phyloP scores from a whole-genome alignment of 2,329 filamentous ascomycete genomes.

The Trichoderma hamatum region DNA sequence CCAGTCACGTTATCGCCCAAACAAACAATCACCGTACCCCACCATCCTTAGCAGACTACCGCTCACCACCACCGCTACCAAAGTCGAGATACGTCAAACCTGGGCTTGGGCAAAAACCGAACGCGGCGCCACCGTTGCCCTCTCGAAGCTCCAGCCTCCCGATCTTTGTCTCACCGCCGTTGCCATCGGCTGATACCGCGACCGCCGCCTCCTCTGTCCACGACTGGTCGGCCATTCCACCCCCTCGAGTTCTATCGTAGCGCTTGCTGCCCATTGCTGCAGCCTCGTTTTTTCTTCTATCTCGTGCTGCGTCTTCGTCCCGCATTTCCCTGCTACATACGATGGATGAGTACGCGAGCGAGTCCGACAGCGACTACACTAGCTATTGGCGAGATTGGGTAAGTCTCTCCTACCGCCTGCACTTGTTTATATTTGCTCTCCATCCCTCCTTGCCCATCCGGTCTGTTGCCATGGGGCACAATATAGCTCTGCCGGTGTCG shows the following conservation, averaged over 20 bases:
- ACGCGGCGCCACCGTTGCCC: neutral
- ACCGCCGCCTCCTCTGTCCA: neutral
- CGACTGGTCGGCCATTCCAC: neutral
- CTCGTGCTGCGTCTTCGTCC: constrained; percentile 27
- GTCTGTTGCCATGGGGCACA: neutral
- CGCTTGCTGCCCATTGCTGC: constrained; percentile 32
- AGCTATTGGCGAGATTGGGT: constrained; percentile 99
- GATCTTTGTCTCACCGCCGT: neutral
- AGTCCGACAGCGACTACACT: constrained; percentile 98
- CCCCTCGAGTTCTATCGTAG: neutral
- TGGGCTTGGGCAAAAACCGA: neutral
- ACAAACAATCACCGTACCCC: constrained; percentile 20
- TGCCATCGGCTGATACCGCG: neutral
- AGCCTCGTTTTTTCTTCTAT: neutral
- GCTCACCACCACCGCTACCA: constrained; percentile 6
- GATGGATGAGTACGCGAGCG: constrained; percentile 98
- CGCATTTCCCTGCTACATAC: constrained; percentile 31
- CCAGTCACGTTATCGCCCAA: constrained; percentile 26
- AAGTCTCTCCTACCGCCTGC: constrained; percentile 47
- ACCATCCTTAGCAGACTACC: constrained; percentile 3
- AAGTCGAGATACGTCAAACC: constrained; percentile 18
- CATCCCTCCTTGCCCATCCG: neutral
- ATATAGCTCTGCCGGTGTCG: neutral
- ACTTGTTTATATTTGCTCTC: neutral
- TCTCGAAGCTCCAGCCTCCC: neutral